These are phyloP conservation scores for Aquilaria yunnanensis DNA, from an alignment of 345 rosid species.

Conservation along the genomic window DNA sequence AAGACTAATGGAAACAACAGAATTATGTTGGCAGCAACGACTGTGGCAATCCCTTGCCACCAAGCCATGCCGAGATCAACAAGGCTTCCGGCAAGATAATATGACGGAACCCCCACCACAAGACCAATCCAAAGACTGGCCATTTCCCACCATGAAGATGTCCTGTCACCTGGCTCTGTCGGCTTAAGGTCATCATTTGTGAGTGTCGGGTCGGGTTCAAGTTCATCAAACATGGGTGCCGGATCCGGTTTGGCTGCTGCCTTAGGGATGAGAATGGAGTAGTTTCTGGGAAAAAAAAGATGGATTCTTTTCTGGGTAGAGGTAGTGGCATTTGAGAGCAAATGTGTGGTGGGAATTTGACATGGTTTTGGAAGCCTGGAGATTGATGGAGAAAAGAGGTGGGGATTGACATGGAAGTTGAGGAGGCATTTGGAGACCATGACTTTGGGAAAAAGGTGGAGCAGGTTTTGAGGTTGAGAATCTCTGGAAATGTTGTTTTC, in stretches of 20 bases:
- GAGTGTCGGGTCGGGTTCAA: slow-evolving; percentile 53
- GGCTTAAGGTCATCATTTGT: slow-evolving; percentile 89
- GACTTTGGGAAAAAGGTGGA: slow-evolving; percentile 14
- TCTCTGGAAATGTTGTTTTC: slow-evolving; percentile 17
- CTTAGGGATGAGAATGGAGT: slow-evolving; percentile 23
- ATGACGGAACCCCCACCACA: slow-evolving; percentile 90
- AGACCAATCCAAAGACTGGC: slow-evolving; percentile 96
- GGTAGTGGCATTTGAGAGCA: slow-evolving; percentile 3
- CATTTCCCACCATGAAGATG: slow-evolving; percentile 73
- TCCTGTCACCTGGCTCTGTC: slow-evolving; percentile 44
- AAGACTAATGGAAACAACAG: slow-evolving; percentile 64
- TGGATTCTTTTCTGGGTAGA: slow-evolving; percentile 8
- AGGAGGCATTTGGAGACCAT: slow-evolving; percentile 58
- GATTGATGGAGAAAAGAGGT: slow-evolving; percentile 19
- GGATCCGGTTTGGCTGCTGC: slow-evolving; percentile 22
- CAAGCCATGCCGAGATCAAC: slow-evolving; percentile 97
- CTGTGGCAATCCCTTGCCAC: slow-evolving; percentile 98
- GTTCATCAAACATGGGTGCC: slow-evolving; percentile 16
- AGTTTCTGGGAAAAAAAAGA: slow-evolving; percentile 6
- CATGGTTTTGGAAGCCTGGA: slow-evolving; percentile 14
- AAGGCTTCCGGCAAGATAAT: slow-evolving; percentile 82
- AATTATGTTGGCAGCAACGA: slow-evolving; percentile 70
- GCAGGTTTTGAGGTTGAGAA: slow-evolving; percentile 24
- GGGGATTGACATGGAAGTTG: slow-evolving; percentile 38
- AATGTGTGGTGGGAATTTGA: slow-evolving; percentile 1